Conservation (phyloP, 2,329 filamentous ascomycete genomes). For the Sporothrix euskadiensis region DNA sequence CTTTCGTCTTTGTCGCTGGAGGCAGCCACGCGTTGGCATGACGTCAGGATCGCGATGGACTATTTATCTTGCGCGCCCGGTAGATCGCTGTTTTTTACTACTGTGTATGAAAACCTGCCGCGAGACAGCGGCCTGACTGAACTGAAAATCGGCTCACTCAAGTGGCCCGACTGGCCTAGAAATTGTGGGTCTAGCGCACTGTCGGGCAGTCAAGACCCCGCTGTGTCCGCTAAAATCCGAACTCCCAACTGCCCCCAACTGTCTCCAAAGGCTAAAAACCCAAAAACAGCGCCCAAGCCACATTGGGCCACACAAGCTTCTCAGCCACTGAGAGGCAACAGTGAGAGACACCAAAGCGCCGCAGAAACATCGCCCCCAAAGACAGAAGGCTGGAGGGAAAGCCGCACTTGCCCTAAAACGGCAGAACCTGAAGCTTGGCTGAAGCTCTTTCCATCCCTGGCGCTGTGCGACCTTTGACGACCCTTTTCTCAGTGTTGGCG, state of each 20-base stretch:
- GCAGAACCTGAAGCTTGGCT: background rate
- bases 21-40: conserved; percentile 23
- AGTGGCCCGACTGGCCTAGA: background rate
- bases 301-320: conserved; percentile 11
- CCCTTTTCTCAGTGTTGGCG: background rate
- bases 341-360: background rate
- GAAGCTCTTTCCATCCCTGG: background rate
- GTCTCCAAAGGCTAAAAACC: background rate
- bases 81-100: background rate
- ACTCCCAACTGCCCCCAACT: background rate
- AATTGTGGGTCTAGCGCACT: background rate
- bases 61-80: background rate
- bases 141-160: background rate
- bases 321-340: conserved; percentile 17
- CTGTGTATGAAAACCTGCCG: background rate
- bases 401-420: background rate
- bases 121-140: background rate
- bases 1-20: background rate
- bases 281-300: conserved; percentile 1
- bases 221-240: background rate
- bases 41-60: conserved; percentile 22
- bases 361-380: background rate
- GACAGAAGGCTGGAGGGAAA: conserved; percentile 7
- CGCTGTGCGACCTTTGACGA: background rate
- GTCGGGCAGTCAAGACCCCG: background rate